Evolutionary conservation across 805 yeast species (phyloP).

Genomic region (Saccharomyces paradoxus): DNA sequence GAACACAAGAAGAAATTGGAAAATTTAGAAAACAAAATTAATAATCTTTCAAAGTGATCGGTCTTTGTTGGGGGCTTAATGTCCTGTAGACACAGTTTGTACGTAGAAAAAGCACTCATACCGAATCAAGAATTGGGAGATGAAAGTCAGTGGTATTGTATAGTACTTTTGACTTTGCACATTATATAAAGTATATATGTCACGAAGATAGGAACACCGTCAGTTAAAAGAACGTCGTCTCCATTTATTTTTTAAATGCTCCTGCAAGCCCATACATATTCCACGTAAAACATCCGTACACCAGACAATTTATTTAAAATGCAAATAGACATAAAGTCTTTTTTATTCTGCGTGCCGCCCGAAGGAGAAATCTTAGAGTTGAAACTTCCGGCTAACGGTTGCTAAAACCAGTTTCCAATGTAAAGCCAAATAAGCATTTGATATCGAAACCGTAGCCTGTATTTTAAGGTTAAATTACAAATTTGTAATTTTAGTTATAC

Average conservation of each 20-base stretch:
- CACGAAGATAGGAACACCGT: background rate
- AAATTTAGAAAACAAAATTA: conserved; percentile 38
- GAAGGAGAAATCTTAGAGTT: background rate
- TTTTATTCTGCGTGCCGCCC: background rate
- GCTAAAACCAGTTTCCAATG: background rate
- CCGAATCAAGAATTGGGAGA: background rate
- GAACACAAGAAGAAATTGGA: conserved; percentile 58
- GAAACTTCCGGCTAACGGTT: background rate
- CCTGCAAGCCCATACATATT: background rate
- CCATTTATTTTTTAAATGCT: background rate
- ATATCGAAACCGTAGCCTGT: background rate
- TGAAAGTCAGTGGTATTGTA: background rate
- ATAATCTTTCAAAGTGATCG: conserved; percentile 1
- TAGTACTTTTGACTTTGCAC: background rate
- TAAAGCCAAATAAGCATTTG: background rate
- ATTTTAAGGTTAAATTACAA: background rate
- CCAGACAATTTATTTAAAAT: background rate
- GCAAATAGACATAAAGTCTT: background rate
- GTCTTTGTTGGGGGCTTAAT: background rate
- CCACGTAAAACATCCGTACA: background rate
- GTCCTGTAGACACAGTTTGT: background rate
- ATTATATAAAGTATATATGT: background rate
- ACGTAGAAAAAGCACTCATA: background rate
- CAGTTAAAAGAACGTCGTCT: background rate
- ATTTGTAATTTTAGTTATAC: background rate